phyloP scores from a whole-genome alignment of 1,284 basidiomycete genomes.

The Hemileia vastatrix region DNA sequence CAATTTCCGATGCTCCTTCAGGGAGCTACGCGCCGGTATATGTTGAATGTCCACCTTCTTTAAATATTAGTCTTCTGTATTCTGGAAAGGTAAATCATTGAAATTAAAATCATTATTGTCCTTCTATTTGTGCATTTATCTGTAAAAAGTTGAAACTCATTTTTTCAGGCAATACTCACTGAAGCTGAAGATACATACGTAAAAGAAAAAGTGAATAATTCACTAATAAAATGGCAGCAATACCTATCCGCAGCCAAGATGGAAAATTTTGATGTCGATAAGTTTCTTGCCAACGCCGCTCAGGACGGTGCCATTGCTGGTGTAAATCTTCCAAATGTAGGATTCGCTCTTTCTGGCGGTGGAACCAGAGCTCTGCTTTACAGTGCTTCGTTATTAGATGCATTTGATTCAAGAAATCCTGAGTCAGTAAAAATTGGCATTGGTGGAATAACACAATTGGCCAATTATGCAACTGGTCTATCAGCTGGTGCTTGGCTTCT shows the following conservation, averaged over 20 bases:
- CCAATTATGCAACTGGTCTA: conserved; percentile 14
- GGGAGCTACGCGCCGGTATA: conserved; percentile 6
- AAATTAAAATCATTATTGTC: no score
- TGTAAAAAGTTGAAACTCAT: no score
- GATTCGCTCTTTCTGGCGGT: conserved; percentile 13
- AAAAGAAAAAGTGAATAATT: conserved; percentile 9
- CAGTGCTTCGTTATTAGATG: conserved; percentile 3
- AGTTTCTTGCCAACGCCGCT: neutral
- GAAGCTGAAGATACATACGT: conserved; percentile 8
- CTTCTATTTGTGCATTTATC: no score
- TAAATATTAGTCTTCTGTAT: neutral
- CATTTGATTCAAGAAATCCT: conserved; percentile 10
- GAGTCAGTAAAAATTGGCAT: conserved; percentile 3
- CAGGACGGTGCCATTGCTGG: no score
- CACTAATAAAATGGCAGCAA: neutral
- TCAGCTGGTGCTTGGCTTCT: conserved; percentile 21
- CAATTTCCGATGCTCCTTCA: conserved; percentile 2
- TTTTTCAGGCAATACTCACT: no score
- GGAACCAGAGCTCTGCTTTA: conserved; percentile 14
- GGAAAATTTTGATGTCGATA: conserved; percentile 1
- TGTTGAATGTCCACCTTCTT: conserved; percentile 8
- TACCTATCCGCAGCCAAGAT: conserved; percentile 2
- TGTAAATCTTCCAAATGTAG: conserved; percentile 8
- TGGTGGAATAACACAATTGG: conserved; percentile 8
- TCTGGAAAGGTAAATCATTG: neutral